These are phyloP conservation scores for Petrea volubilis DNA, from an alignment of 257 asterid species.

Conservation along the genomic window DNA sequence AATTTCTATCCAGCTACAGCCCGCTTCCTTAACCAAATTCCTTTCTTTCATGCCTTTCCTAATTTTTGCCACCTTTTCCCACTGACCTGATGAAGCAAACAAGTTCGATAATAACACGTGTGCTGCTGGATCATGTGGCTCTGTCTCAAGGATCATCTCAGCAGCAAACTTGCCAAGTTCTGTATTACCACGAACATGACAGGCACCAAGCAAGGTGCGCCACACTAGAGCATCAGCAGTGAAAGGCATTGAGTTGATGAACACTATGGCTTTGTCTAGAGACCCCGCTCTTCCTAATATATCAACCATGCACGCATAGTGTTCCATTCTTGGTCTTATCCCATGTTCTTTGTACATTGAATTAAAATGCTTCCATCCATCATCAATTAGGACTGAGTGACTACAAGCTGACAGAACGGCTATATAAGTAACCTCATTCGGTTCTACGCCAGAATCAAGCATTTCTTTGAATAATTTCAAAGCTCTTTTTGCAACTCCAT, in stretches of 20 bases:
- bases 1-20: constrained; percentile 95
- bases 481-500: constrained; percentile 67
- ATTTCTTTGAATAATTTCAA: constrained; percentile 58
- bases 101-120: constrained; percentile 73
- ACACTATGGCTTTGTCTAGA: constrained; percentile 55
- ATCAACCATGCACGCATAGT: constrained; percentile 92
- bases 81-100: constrained; percentile 70
- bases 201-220: constrained; percentile 93
- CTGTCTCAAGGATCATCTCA: constrained; percentile 63
- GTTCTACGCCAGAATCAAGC: constrained; percentile 60
- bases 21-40: constrained; percentile 81
- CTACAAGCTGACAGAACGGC: constrained; percentile 94
- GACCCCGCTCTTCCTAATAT: constrained; percentile 68
- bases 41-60: constrained; percentile 73
- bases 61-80: constrained; percentile 60
- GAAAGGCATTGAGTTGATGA: constrained; percentile 69
- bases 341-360: constrained; percentile 61
- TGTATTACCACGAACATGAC: constrained; percentile 61
- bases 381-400: constrained; percentile 72
- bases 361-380: constrained; percentile 68
- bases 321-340: constrained; percentile 83
- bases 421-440: constrained; percentile 85
- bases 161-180: constrained; percentile 74
- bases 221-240: constrained; percentile 72
- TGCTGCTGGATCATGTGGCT: constrained; percentile 79